phyloP scores from a whole-genome alignment of 1,284 basidiomycete genomes.

The Termitomyces sp. region DNA sequence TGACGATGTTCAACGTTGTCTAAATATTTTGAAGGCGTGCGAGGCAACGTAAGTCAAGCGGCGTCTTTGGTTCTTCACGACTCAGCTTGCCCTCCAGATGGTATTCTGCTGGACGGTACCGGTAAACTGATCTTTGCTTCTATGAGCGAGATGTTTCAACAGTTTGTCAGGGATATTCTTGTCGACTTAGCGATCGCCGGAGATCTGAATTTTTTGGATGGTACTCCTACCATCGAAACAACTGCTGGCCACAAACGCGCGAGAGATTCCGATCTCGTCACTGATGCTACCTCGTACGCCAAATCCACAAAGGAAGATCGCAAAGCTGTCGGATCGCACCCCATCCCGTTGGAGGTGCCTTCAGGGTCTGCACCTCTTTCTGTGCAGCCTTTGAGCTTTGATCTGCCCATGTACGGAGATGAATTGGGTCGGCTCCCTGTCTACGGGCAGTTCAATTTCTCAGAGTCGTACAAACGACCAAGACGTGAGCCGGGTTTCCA shows the following conservation, averaged over 20 bases:
- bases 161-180: conserved; percentile 28
- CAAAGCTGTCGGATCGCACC: conserved; percentile 18
- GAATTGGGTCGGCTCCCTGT: conserved; percentile 33
- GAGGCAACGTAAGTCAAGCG: conserved; percentile 33
- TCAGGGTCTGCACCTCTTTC: conserved; percentile 6
- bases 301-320: conserved; percentile 12
- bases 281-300: conserved; percentile 10
- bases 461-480: conserved; percentile 21
- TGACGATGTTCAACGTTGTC: conserved; percentile 50
- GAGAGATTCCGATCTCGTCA: too few species aligned
- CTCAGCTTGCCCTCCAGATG: conserved; percentile 23
- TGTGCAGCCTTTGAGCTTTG: conserved; percentile 20
- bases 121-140: conserved; percentile 21
- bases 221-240: neutral
- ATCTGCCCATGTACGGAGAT: conserved; percentile 29
- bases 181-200: conserved; percentile 30
- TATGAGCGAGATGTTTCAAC: neutral
- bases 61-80: neutral
- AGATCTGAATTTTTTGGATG: conserved; percentile 21
- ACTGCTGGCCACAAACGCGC: conserved; percentile 11
- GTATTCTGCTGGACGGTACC: conserved; percentile 37
- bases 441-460: conserved; percentile 33
- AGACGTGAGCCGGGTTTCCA: conserved; percentile 6
- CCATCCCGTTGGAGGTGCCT: conserved; percentile 9
- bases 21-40: conserved; percentile 42